Percentiles rank a stretch among this genome's conserved stretches.
phyloP scores from a whole-genome alignment of 1,284 basidiomycete species.

The Sporisorium sorghi region DNA sequence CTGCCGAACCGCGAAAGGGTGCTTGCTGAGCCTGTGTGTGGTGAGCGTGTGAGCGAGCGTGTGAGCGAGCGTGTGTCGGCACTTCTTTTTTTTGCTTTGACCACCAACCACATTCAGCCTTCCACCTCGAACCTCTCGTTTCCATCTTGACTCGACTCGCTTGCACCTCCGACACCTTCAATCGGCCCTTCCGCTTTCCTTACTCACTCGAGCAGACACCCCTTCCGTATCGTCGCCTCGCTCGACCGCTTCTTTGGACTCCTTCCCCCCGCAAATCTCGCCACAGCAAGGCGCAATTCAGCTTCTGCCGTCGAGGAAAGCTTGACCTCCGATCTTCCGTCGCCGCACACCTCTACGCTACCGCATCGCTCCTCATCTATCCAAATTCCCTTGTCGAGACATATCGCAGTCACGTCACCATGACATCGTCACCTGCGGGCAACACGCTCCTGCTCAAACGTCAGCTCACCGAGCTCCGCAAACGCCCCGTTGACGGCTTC shows the following conservation, averaged over 20 bases:
- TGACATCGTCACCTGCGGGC: constrained; percentile 62
- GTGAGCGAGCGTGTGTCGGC: background rate
- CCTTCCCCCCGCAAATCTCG: background rate
- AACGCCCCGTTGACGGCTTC: constrained; percentile 68
- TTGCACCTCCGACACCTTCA: background rate
- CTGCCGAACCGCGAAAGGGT: background rate
- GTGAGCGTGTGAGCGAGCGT: too few relatives aligned
- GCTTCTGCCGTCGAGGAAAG: background rate
- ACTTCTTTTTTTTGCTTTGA: constrained; percentile 2
- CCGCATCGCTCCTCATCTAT: background rate
- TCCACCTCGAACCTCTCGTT: background rate
- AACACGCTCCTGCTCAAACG: constrained; percentile 68
- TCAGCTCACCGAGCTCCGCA: constrained; percentile 66
- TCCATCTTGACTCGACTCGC: background rate
- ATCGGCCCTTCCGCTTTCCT: background rate
- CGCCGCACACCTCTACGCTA: background rate
- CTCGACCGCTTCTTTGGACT: background rate
- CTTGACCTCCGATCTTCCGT: background rate
- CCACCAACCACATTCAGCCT: constrained; percentile 1
- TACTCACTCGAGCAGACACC: background rate
- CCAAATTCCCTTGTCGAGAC: too few relatives aligned
- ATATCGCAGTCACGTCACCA: constrained; percentile 17
- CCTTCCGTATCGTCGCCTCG: background rate
- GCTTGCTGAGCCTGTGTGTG: background rate
- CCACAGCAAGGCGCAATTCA: background rate